Base-by-base conservation (phyloP, 2,329 filamentous ascomycete species). In the Teratosphaeria nubilosa region DNA sequence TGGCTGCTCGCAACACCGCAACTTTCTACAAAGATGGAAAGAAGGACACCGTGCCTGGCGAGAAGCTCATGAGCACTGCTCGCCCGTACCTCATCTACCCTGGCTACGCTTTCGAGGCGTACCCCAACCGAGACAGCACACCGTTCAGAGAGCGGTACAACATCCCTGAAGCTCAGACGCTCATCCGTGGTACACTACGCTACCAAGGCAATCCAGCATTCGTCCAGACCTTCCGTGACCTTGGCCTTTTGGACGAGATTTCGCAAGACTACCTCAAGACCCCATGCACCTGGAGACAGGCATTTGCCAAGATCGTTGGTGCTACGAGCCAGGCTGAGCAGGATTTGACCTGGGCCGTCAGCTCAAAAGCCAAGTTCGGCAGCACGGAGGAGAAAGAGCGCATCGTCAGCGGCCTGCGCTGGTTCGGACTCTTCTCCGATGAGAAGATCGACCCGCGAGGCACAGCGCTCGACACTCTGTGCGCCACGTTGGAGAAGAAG, bases 11-110 rank as follows among this genome's bases (percentile, higher is more conserved):
- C 66, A 96, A 96, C 77, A 78, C 84, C n/a, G 92, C 89, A 69
- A 90, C 82, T 67, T 91, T 84, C 79, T 92, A 86, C 76, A 77
- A 91, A 74, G 86, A 89, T 65, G 91, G 91, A 69, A 82, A 91
- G 77, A 75, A 87, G 63, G 82, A 87, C 57, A 73, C 76, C 7
- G 70, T 77, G 3, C 52, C 66, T 45, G 71, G 70, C 54, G 64
- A 70, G 41, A 66, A 72, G 48, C 66, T 96, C 61, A 97, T 96
- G 92, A 86, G 78, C 61, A 83, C 82, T 54, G 90, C 91, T 48
- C 92, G 95, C 81, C 89, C 90, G 54, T 96, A 95, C 82, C 85
- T 82, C 75, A 94, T 92, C 78, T 95, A 91, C 78, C 88, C 88
- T 37, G 89, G 90, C 60, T 96, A 86, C 73, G 86, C 87, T 55